A percentile compares a stretch with the other conserved stretches of the same genome.
These are phyloP conservation scores for Scytalidium sp. DNA, from an alignment of 2,329 filamentous ascomycete genomes.

Conservation along the genomic window DNA sequence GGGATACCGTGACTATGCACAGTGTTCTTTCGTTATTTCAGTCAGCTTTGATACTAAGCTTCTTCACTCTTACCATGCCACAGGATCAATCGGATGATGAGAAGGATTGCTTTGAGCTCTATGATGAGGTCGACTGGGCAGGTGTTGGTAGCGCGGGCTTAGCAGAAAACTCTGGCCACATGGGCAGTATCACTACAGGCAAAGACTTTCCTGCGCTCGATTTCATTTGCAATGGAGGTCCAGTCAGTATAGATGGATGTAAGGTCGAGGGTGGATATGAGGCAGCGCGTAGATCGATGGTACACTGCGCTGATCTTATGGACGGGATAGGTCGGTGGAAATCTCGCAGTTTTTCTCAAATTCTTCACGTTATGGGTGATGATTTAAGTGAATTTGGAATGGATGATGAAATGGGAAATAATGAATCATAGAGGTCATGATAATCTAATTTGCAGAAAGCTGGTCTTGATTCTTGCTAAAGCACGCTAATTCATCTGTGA, in stretches of 20 bases:
- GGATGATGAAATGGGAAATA: neutral
- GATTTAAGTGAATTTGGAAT: neutral
- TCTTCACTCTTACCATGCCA: constrained; percentile 48
- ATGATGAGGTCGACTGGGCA: constrained; percentile 48
- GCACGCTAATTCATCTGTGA: no score
- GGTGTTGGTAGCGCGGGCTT: constrained; percentile 43
- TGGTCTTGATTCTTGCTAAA: no score
- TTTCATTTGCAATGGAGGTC: neutral
- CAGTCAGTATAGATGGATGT: neutral
- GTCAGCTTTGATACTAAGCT: constrained; percentile 45
- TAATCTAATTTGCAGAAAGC: no score
- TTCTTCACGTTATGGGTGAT: neutral
- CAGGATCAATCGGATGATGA: constrained; percentile 9
- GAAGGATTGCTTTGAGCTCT: constrained; percentile 36
- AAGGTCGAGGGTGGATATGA: neutral
- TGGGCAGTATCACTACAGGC: neutral
- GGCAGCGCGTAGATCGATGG: neutral
- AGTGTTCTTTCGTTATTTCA: constrained; percentile 47
- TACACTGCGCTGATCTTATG: neutral
- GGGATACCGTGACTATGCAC: constrained; percentile 48
- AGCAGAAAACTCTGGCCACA: neutral
- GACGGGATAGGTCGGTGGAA: neutral
- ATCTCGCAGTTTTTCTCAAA: neutral
- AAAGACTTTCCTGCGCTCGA: neutral
- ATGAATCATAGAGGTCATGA: no score